Evolutionary conservation across 768 basidiomycete genomes (phyloP).

Genomic region (Hortiboletus flavorubellus): DNA sequence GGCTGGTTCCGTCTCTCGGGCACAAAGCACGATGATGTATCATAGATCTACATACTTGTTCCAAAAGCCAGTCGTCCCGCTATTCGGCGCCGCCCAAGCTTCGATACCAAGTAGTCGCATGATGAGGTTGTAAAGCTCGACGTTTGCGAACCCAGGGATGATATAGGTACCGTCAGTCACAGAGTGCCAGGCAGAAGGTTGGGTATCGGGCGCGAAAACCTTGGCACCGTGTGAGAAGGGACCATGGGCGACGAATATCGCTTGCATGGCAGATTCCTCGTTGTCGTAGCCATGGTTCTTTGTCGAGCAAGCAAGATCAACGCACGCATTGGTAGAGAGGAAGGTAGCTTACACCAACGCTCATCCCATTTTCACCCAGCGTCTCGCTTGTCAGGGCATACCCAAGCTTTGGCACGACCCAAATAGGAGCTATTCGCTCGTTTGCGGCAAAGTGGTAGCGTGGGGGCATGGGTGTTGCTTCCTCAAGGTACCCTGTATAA

Average conservation of each 20-base stretch:
- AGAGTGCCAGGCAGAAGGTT: conserved; percentile 53
- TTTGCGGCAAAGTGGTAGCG: conserved; percentile 72
- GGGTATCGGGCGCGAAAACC: conserved; percentile 29
- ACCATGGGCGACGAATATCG: conserved; percentile 89
- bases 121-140: conserved; percentile 82
- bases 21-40: background rate
- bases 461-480: conserved; percentile 55
- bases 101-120: conserved; percentile 70
- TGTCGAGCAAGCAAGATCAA: conserved; percentile 2
- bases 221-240: conserved; percentile 77
- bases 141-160: conserved; percentile 81
- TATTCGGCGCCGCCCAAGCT: conserved; percentile 53
- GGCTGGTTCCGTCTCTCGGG: background rate
- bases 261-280: conserved; percentile 70
- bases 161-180: conserved; percentile 54
- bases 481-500: conserved; percentile 11
- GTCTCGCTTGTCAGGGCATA: conserved; percentile 71
- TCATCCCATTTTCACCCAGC: conserved; percentile 59
- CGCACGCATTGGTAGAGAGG: background rate
- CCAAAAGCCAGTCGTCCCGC: conserved; percentile 85
- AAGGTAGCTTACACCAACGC: conserved; percentile 62
- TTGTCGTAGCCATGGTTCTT: conserved; percentile 94
- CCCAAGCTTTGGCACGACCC: conserved; percentile 76
- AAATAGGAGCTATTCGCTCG: conserved; percentile 84
- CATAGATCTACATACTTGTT: conserved; percentile 55